A percentile compares a stretch with the other conserved stretches of the same genome.
phyloP scores from a whole-genome alignment of 805 yeast species.

The Spathaspora arborariae region DNA sequence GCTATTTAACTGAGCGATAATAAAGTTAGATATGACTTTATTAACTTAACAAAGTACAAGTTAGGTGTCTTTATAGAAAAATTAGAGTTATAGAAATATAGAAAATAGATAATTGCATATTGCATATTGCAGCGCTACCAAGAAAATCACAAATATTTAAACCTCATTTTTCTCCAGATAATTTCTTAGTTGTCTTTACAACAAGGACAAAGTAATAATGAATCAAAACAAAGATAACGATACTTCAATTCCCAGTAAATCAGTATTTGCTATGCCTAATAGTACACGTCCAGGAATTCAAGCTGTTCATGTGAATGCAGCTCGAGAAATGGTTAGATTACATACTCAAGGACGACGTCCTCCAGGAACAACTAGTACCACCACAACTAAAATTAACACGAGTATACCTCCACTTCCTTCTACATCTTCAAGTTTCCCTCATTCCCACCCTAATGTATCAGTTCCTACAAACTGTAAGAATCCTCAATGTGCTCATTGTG shows the following conservation, averaged over 20 bases:
- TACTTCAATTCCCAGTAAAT: neutral
- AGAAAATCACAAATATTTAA: too few species aligned
- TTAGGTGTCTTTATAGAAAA: too few species aligned
- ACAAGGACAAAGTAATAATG: neutral
- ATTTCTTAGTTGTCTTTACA: too few species aligned
- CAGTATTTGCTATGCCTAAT: neutral
- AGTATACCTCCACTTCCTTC: neutral
- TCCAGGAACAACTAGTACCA: slow-evolving; percentile 1
- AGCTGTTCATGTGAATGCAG: slow-evolving; percentile 54
- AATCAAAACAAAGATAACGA: neutral
- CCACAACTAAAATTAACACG: too few species aligned
- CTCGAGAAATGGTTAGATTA: slow-evolving; percentile 57
- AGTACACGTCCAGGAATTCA: slow-evolving; percentile 37
- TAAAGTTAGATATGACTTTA: neutral
- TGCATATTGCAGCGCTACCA: too few species aligned
- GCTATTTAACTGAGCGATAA: neutral
- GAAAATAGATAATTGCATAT: too few species aligned
- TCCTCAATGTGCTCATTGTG: slow-evolving; percentile 61
- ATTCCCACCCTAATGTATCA: slow-evolving; percentile 11
- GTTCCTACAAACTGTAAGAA: slow-evolving; percentile 42
- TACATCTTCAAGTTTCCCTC: neutral
- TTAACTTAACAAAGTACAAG: too few species aligned
- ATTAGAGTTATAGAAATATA: too few species aligned
- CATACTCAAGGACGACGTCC: slow-evolving; percentile 43
- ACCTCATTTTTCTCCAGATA: too few species aligned